Base-by-base conservation (phyloP, 768 basidiomycete species). In the Stropharia rugosoannulata region DNA sequence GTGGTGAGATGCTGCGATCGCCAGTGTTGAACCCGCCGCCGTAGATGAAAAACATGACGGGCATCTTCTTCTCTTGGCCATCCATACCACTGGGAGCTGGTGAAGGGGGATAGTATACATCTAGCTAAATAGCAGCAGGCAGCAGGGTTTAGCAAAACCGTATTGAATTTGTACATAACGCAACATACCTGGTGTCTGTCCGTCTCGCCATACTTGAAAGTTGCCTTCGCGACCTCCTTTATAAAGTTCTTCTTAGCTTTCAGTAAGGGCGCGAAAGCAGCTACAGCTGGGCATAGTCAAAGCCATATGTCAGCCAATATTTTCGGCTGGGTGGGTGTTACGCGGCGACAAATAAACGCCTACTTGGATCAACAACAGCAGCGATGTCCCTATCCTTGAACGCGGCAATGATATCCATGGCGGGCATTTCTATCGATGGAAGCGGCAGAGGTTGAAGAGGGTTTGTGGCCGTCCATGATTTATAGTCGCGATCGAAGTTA, bases 11-110 rank as follows among this genome's bases (percentile, higher is more conserved):
- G 7, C 69, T 74, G n/a, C 83, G 78, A 0, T 73, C 70, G 1
- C 87, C 87, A 0, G 67, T 64, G 57, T 70, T 69, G 63, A 85
- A 86, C 2, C 86, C 85, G 1, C 87, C 87, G 1, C 87, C 87
- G 57, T 90, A 89, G 40, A 83, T 57, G 68, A 80, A 88, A 66
- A 89, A 80, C 22, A 89, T 68, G 18, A 88, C 71, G 0, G 83
- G 83, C 0, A 76, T 70, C 51, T 65, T 64, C 19, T 64, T 61
- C 10, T 63, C 55, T 5, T 16, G 29, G 1, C 29, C 22, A 8
- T 43, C 42, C 2, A 5, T 9, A n/a, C 22, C 41, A 3, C 1
- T 11, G 22, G 22, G 8, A 4, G 65, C 47, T 2, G 70, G 37
- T 2, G 71, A 58, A 3, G 65, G 51, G 0, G 84, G 86, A 61